Evolutionary conservation across 1,284 basidiomycete species (phyloP).

Genomic region (Cryptococcus neoformans): DNA sequence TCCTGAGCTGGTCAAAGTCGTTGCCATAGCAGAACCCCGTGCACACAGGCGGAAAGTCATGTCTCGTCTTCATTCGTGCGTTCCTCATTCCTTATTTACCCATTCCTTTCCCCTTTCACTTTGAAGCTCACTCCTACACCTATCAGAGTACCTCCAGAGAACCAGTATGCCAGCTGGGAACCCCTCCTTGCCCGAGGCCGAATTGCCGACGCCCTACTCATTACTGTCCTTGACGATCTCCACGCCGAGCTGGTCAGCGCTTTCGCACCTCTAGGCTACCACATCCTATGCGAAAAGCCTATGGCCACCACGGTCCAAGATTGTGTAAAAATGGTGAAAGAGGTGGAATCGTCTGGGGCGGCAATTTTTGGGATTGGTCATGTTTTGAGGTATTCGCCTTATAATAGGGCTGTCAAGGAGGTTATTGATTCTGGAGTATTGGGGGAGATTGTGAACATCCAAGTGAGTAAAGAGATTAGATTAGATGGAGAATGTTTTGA

Average conservation of each 20-base stretch:
- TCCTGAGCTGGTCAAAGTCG: slow-evolving; percentile 66
- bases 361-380: slow-evolving; percentile 81
- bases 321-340: slow-evolving; percentile 69
- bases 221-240: slow-evolving; percentile 67
- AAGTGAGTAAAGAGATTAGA: slow-evolving; percentile 42
- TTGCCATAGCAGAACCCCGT: slow-evolving; percentile 78
- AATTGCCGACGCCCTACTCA: slow-evolving; percentile 72
- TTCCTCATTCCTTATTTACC: neutral
- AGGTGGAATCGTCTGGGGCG: slow-evolving; percentile 56
- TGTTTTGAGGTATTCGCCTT: slow-evolving; percentile 77
- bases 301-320: slow-evolving; percentile 74
- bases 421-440: slow-evolving; percentile 66
- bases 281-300: slow-evolving; percentile 85
- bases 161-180: slow-evolving; percentile 69
- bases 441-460: slow-evolving; percentile 70
- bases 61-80: slow-evolving; percentile 54
- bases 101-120: neutral
- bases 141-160: slow-evolving; percentile 57
- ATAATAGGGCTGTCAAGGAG: slow-evolving; percentile 65
- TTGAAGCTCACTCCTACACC: neutral
- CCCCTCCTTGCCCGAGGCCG: slow-evolving; percentile 64
- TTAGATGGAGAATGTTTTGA: slow-evolving; percentile 56
- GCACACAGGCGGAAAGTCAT: slow-evolving; percentile 61
- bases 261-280: slow-evolving; percentile 74
- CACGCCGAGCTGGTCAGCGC: slow-evolving; percentile 68